A percentile compares a stretch with the other conserved stretches of the same genome.
phyloP scores from a whole-genome alignment of 2,329 filamentous ascomycete species.

The Pyrenophora graminea region DNA sequence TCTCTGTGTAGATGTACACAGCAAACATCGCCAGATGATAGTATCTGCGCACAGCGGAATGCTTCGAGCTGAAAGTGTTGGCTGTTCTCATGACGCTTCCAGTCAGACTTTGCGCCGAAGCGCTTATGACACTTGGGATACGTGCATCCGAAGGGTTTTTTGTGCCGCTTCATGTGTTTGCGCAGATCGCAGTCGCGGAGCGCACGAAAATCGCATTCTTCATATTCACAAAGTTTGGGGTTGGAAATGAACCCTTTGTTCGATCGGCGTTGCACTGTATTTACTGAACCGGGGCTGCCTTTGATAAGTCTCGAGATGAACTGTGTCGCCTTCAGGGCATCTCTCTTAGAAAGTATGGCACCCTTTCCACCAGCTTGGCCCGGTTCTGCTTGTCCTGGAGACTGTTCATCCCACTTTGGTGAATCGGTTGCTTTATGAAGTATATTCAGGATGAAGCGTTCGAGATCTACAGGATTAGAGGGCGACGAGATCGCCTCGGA shows the following conservation, averaged over 20 bases:
- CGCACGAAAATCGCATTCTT: conserved; percentile 24
- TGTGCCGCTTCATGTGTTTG: conserved; percentile 83
- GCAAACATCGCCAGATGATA: conserved; percentile 49
- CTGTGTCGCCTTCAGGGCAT: conserved; percentile 30
- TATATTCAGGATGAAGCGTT: conserved; percentile 28
- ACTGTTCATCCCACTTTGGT: not conserved
- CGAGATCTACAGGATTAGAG: conserved; percentile 26
- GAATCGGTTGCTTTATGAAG: conserved; percentile 9
- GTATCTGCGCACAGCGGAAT: conserved; percentile 66
- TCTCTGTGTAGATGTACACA: conserved; percentile 62
- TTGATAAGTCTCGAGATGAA: conserved; percentile 35
- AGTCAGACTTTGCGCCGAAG: conserved; percentile 94
- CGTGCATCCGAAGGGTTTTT: conserved; percentile 81
- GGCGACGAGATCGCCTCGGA: conserved; percentile 24
- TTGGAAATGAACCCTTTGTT: conserved; percentile 17
- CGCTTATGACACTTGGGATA: conserved; percentile 68
- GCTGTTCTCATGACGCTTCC: conserved; percentile 85
- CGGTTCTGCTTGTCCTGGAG: not conserved
- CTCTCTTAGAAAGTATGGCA: conserved; percentile 25
- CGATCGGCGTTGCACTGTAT: conserved; percentile 15
- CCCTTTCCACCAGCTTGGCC: not conserved
- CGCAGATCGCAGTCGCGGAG: conserved; percentile 49
- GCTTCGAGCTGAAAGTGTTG: conserved; percentile 74
- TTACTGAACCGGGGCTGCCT: conserved; percentile 16
- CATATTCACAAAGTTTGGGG: conserved; percentile 28